Evolutionary conservation across 2,329 filamentous ascomycete genomes (phyloP), one percentile per base, ranked within the genome.

Genomic region (Monilinia laxa): DNA sequence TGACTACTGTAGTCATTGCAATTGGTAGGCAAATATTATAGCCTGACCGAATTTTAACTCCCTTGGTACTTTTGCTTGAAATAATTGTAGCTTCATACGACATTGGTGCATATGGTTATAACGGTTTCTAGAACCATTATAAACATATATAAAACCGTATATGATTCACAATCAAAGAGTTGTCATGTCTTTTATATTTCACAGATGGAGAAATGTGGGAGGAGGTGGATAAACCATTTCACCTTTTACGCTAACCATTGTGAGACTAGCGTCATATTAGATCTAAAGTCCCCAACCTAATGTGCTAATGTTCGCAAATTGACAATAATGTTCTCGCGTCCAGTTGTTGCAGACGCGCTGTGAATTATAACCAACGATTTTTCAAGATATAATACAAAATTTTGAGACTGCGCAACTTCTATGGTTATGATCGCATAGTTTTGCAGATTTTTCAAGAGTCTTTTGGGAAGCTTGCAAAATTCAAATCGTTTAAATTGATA

Each of bases 361-460:
- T 62, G 58, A 51, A 51, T 51, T 62, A 51, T 38, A 60, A 35
- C n/a, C 45, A 51, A 38, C 45, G 45, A 62, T 49, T 35, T 51
- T 9, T 38, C 45, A 14, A 20, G 49, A 38, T n/a, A 60, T 45
- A n/a, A 60, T 38, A 38, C 20, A 23, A 60, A 49, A 35, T 42
- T 23, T 18, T 10, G 28, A 60, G 45, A 60, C 42, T 51, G 57
- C 57, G 42, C 57, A 51, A 49, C 31, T 51, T 20, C 28, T 51
- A 51, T 18, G 20, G 57, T 60, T 60, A 60, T 60, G 45, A 60
- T 60, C 45, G 57, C 45, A 16, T 62, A 62, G 38, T 7, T 62
- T 9, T 31, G 23, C 14, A 38, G 9, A 10, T 23, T 51, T 14
- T 62, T 40, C 23, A 31, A 51, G 45, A 51, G 45, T 20, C 58